Conservation (phyloP, 2,329 filamentous ascomycete species). For the Ambrosiella xylebori region DNA sequence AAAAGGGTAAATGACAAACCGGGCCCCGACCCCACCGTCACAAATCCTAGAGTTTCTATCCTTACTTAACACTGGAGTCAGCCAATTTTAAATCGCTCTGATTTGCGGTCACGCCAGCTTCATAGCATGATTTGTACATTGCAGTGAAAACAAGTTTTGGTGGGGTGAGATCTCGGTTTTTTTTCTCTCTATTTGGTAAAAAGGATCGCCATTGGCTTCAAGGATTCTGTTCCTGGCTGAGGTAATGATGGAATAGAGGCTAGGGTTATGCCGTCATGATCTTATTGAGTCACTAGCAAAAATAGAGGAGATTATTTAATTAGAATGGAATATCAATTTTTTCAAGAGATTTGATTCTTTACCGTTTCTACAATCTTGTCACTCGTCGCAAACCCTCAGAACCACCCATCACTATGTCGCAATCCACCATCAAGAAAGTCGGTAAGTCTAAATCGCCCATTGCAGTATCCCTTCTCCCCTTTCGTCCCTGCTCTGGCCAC, state of each 20-base stretch:
- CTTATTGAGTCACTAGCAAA: not conserved
- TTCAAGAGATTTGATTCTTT: not conserved
- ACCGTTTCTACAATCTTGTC: not conserved
- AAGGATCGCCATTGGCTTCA: not conserved
- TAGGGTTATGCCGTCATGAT: not conserved
- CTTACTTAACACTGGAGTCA: not conserved
- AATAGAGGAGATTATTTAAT: not conserved
- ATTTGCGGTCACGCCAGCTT: conserved; percentile 6
- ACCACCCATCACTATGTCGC: conserved; percentile 16
- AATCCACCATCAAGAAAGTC: conserved; percentile 41
- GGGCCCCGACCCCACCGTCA: not conserved
- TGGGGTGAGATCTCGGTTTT: not conserved
- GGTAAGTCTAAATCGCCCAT: conserved; percentile 23
- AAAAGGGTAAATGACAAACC: not conserved
- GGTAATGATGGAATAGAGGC: not conserved
- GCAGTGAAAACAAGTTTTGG: not conserved
- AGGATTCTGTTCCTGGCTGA: conserved; percentile 1
- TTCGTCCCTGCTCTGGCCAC: not conserved
- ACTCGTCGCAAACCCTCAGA: not conserved
- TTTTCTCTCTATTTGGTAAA: too few relatives aligned
- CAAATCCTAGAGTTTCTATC: not conserved
- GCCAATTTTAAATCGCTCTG: conserved; percentile 2
- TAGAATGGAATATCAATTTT: not conserved
- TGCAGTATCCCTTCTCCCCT: not conserved
- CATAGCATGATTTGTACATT: not conserved